Evolutionary conservation across 2,329 filamentous ascomycete species (phyloP).

Genomic region (Coniochaeta sp.): DNA sequence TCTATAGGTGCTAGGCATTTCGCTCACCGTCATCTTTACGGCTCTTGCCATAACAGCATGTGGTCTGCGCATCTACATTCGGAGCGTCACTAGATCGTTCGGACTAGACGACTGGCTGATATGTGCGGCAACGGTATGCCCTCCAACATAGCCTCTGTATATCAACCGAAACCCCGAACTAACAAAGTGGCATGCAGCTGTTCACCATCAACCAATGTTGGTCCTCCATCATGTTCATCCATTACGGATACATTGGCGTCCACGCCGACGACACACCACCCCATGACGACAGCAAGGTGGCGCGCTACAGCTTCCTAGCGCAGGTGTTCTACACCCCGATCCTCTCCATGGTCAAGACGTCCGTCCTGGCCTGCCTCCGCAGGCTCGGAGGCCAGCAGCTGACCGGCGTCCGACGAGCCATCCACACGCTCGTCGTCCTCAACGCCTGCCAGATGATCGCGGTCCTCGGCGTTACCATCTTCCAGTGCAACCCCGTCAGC

Average conservation of each 20-base stretch:
- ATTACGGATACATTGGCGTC: slow-evolving; percentile 9
- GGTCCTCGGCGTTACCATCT: slow-evolving; percentile 20
- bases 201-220: neutral
- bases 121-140: neutral
- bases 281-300: slow-evolving; percentile 8
- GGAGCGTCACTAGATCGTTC: neutral
- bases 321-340: slow-evolving; percentile 37
- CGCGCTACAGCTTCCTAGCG: slow-evolving; percentile 24
- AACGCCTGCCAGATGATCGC: slow-evolving; percentile 20
- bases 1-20: neutral
- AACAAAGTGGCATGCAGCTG: neutral
- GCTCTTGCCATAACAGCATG: neutral
- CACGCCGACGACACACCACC: slow-evolving; percentile 10
- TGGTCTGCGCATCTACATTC: neutral
- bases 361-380: slow-evolving; percentile 37
- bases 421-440: slow-evolving; percentile 20
- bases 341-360: slow-evolving; percentile 35
- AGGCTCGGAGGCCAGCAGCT: slow-evolving; percentile 29
- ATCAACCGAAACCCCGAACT: neutral
- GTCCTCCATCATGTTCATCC: neutral
- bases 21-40: neutral
- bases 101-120: neutral
- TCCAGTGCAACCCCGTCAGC: slow-evolving; percentile 24
- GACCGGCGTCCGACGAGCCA: slow-evolving; percentile 19
- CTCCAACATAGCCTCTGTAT: neutral